Conservation (phyloP, 768 basidiomycete species). For the Kwoniella europaea region DNA sequence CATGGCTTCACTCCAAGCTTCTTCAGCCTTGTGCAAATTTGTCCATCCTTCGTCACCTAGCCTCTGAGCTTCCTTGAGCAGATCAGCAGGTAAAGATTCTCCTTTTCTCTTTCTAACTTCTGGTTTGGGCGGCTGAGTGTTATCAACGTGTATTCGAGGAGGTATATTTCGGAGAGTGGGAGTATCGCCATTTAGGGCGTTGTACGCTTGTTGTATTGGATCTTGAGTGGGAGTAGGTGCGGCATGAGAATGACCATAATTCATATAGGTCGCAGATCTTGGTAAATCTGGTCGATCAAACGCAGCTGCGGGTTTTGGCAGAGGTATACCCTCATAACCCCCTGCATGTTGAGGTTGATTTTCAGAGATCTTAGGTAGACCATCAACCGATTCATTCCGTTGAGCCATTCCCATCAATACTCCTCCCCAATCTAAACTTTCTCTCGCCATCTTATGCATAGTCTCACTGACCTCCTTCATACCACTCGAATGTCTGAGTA, state of each 20-base stretch:
- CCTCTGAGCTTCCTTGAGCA: slow-evolving; percentile 30
- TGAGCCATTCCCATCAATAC: slow-evolving; percentile 37
- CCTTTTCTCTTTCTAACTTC: slow-evolving; percentile 9
- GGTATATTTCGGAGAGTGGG: neutral
- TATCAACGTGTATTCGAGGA: neutral
- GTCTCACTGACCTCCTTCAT: slow-evolving; percentile 31
- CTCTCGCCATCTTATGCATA: slow-evolving; percentile 39
- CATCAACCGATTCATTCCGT: neutral
- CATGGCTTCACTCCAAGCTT: slow-evolving; percentile 37
- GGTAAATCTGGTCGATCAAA: neutral
- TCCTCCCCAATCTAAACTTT: slow-evolving; percentile 42
- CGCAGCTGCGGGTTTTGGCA: neutral
- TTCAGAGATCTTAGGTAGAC: neutral
- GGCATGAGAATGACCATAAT: neutral
- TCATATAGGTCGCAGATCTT: neutral
- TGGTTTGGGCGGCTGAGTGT: slow-evolving; percentile 1
- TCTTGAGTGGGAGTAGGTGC: neutral
- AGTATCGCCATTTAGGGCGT: slow-evolving; percentile 4
- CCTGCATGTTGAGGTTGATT: neutral
- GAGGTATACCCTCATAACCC: slow-evolving; percentile 14
- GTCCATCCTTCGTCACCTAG: slow-evolving; percentile 35
- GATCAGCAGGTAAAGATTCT: slow-evolving; percentile 23
- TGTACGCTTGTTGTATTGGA: slow-evolving; percentile 18
- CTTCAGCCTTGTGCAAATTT: slow-evolving; percentile 34
- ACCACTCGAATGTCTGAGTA: slow-evolving; percentile 32